Percentiles rank a stretch among this genome's conserved stretches.
These are phyloP conservation scores for Petrea volubilis DNA, from an alignment of 257 asterid species.

Conservation along the genomic window DNA sequence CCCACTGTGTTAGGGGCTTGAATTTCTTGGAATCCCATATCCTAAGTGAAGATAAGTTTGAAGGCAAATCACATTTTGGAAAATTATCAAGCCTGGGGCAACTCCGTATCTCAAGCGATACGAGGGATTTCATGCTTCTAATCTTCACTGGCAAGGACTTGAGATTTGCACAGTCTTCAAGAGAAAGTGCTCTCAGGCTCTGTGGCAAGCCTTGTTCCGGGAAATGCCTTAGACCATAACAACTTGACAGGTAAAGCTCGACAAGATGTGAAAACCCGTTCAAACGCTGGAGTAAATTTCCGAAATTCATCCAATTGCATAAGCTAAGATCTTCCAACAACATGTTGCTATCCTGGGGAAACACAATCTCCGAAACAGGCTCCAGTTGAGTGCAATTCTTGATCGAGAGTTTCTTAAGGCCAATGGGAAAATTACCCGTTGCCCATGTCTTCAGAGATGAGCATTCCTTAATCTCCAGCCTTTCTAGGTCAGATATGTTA, in stretches of 20 bases:
- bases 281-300: conserved; percentile 39
- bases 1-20: conserved; percentile 60
- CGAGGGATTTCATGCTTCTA: conserved; percentile 43
- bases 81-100: conserved; percentile 64
- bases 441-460: conserved; percentile 51
- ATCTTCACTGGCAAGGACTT: conserved; percentile 52
- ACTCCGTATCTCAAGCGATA: conserved; percentile 58
- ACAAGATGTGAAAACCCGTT: conserved; percentile 45
- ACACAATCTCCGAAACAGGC: conserved; percentile 42
- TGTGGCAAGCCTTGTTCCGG: conserved; percentile 65
- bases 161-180: conserved; percentile 55
- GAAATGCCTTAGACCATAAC: conserved; percentile 42
- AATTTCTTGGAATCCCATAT: conserved; percentile 65
- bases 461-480: conserved; percentile 68
- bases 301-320: conserved; percentile 49
- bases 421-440: conserved; percentile 39
- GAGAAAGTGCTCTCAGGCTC: conserved; percentile 51
- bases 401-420: conserved; percentile 55
- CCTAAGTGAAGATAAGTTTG: conserved; percentile 50
- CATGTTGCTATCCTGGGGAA: conserved; percentile 31
- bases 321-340: conserved; percentile 58
- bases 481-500: conserved; percentile 49
- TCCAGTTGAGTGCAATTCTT: conserved; percentile 54
- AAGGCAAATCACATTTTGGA: conserved; percentile 54
- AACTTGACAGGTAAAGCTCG: conserved; percentile 49